Percentiles rank a stretch among this genome's conserved stretches.
phyloP scores from a whole-genome alignment of 1,139 yeast genomes.

The Magnusiomyces fungicola region DNA sequence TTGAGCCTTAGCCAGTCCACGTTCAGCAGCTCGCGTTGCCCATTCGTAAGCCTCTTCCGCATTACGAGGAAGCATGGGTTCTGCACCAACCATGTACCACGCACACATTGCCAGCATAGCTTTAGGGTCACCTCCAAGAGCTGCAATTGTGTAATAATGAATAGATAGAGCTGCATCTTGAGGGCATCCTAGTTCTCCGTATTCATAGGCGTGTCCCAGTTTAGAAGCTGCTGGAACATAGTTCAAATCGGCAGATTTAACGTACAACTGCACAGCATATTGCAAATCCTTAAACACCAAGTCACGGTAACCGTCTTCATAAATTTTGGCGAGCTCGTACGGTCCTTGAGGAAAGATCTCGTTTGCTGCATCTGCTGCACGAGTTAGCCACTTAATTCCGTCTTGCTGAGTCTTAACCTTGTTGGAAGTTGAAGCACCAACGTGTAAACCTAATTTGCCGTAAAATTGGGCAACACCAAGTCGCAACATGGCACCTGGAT shows the following conservation, averaged over 20 bases:
- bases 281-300: conserved; percentile 74
- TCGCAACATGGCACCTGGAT: conserved; percentile 93
- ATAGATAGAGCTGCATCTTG: conserved; percentile 80
- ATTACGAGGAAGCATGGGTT: conserved; percentile 70
- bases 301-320: conserved; percentile 78
- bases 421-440: conserved; percentile 11
- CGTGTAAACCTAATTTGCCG: conserved; percentile 66
- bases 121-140: conserved; percentile 76
- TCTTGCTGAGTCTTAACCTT: conserved; percentile 58
- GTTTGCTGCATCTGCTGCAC: conserved; percentile 79
- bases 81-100: conserved; percentile 91
- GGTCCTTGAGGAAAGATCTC: conserved; percentile 90
- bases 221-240: conserved; percentile 73
- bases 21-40: conserved; percentile 80
- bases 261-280: conserved; percentile 80
- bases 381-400: conserved; percentile 88
- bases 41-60: conserved; percentile 87
- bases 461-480: conserved; percentile 81
- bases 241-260: conserved; percentile 85
- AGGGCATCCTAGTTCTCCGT: conserved; percentile 68
- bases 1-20: conserved; percentile 76
- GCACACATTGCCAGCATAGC: conserved; percentile 95
- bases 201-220: conserved; percentile 78
- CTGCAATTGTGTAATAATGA: conserved; percentile 90
- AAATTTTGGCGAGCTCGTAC: conserved; percentile 79